These are phyloP conservation scores for Penicillium diatomitis DNA, from an alignment of 495 filamentous ascomycete genomes.

Conservation along the genomic window DNA sequence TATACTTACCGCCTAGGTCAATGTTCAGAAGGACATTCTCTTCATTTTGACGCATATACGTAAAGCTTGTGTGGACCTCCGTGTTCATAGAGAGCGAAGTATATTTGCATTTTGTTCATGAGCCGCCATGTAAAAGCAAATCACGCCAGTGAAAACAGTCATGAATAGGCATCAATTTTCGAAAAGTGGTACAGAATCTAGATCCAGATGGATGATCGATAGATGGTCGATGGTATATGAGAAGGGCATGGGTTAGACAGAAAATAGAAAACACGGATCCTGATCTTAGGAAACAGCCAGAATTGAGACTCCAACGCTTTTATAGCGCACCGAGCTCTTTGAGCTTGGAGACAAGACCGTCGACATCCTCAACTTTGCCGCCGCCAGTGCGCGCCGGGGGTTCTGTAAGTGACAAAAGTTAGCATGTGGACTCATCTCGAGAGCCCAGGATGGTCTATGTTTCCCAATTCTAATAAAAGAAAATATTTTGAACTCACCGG, in stretches of 20 bases:
- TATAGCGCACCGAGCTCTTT: conserved; percentile 93
- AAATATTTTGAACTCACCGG: conserved; percentile 43
- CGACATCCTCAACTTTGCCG: conserved; percentile 94
- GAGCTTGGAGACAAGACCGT: conserved; percentile 80
- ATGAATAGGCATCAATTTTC: not conserved
- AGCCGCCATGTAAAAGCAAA: conserved; percentile 2
- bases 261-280: not conserved
- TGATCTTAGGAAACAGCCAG: not conserved
- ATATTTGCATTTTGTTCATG: not conserved
- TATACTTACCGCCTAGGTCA: no score
- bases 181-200: conserved; percentile 1
- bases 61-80: no score
- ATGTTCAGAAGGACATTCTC: no score
- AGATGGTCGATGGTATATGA: conserved; percentile 17
- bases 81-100: no score
- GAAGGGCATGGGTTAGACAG: conserved; percentile 12
- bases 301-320: conserved; percentile 5
- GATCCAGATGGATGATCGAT: conserved; percentile 9
- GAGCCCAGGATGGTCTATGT: no score
- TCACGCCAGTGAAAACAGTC: conserved; percentile 1
- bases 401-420: conserved; percentile 44
- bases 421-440: conserved; percentile 14
- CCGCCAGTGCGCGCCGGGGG: conserved; percentile 83
- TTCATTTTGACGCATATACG: no score
- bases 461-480: no score